Base-by-base conservation (phyloP, 441 rosid genomes). In the Raphanus hybrid region DNA sequence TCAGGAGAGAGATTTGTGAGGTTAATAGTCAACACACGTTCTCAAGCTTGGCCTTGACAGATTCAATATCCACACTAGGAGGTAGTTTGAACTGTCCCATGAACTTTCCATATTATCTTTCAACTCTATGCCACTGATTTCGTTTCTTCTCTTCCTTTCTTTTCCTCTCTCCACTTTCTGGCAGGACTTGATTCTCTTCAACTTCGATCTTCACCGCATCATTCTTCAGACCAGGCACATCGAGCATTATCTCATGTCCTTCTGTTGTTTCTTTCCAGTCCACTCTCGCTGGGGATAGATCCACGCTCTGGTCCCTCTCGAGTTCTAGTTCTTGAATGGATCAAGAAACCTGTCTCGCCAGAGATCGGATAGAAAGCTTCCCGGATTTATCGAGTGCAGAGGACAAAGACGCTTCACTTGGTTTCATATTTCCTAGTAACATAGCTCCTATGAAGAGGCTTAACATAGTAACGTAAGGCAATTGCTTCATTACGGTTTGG, bases 251-350 rank as follows among this genome's bases (percentile, higher is more conserved):
- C 43, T 79, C 69, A 67, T 93, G 98, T 8, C 90, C 83, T 27
- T 89, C 84, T 11, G 85, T 50, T 1, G 97, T 93, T 77, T 91
- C 98, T 71, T 90, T 91, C 98, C 98, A 90, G 85, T 91, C 98
- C 0, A 90, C 95, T 67, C 86, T 85, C 0, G 88, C 84, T 3
- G 88, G 88, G 0, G 87, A 86, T 0, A 82, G 75, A 6, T 81
- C 85, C 71, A 81, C 35, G 34, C 74, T 71, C 39, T 84, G 85
- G 23, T 84, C 96, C 65, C 82, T 81, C 43, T 90, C 91, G 0
- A 89, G 62, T 18, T 75, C 88, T 4, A 87, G 35, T 15, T 93
- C 29, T 83, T 83, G 67, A 88, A 88, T 0, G 93, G 97, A 80
- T 90, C 91, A 0, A 82, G 71, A 7, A 86, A 84, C n/a, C 80